Evolutionary conservation across 164 flowering plant species (phyloP), one percentile per base, ranked within the genome.

Genomic region (Houttuynia cordata): DNA sequence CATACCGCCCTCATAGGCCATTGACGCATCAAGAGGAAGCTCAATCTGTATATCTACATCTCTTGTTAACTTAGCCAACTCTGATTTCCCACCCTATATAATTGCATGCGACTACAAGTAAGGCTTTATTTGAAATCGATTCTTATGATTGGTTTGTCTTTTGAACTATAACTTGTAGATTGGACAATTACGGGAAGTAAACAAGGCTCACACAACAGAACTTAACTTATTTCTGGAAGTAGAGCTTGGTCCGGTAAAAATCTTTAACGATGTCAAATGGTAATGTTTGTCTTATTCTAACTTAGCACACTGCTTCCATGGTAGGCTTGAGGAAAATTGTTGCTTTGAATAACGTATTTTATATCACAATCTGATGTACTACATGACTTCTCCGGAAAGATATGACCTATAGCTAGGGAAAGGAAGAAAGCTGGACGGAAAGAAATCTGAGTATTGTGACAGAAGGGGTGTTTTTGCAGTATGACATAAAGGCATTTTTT

Each of bases 1-100:
- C 96, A 4, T 91, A 88, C 65, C 89, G 97, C 68, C 97, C 96
- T 0, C 86, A 86, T 66, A 76, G 96, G 45, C 97, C 97, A 19
- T 70, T 91, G 80, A 81, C 83, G 1, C 80, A 75, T 22, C 83
- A 74, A 59, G 97, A 91, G 73, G 97, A 91, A 76, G 62, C 80
- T 25, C 96, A 86, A 76, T 71, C 96, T 49, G 97, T 91, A 81
- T 71, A 9, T 70, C 59, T 54, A n/a, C n/a, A n/a, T n/a, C 41
- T 10, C 64, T 8, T 55, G 20, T 19, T 24, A 19, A 50, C 37
- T 30, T 50, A 14, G 30, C n/a, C 20, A n/a, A 41, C 10, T 51
- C 34, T 61, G 14, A 12, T 17, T 45, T 10, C 49, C 57, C 5
- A 23, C 9, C 15, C 25, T 21, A 12, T 1, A 8, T 24, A 14